Evolutionary conservation across 2,329 filamentous ascomycete genomes (phyloP).

Genomic region (Fusarium sp.): DNA sequence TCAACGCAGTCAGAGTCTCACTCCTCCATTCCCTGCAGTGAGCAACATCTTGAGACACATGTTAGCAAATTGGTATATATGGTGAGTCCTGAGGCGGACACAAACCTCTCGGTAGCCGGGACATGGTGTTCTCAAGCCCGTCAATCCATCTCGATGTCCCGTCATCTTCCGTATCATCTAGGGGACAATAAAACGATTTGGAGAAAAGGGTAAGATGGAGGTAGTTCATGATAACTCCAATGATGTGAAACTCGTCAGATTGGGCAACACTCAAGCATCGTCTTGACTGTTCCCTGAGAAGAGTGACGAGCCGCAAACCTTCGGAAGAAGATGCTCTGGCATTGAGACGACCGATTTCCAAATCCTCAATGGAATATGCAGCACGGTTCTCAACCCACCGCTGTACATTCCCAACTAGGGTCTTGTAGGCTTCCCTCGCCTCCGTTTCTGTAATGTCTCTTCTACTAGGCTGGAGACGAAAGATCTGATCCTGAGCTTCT

Average conservation of each 20-base stretch:
- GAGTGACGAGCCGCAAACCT: conserved; percentile 47
- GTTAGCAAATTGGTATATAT: conserved; percentile 6
- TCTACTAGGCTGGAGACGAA: conserved; percentile 47
- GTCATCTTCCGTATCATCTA: conserved; percentile 48
- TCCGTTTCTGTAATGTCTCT: conserved; percentile 52
- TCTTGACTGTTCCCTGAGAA: conserved; percentile 51
- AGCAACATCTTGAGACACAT: conserved; percentile 42
- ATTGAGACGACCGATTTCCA: conserved; percentile 44
- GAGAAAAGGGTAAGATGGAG: conserved; percentile 50
- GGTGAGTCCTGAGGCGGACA: neutral
- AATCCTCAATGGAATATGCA: conserved; percentile 46
- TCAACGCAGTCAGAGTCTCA: conserved; percentile 51
- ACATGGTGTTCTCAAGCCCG: conserved; percentile 49
- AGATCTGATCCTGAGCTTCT: conserved; percentile 50
- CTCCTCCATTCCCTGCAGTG: conserved; percentile 53
- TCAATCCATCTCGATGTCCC: conserved; percentile 49
- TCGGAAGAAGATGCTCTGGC: conserved; percentile 40
- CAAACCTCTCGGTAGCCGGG: conserved; percentile 49
- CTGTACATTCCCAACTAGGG: conserved; percentile 49
- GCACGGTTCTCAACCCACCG: conserved; percentile 53
- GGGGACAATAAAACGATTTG: conserved; percentile 52
- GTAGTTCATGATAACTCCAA: conserved; percentile 53
- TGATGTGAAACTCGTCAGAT: conserved; percentile 52
- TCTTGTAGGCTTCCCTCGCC: conserved; percentile 49
- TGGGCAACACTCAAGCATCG: conserved; percentile 46